phyloP scores from a whole-genome alignment of 2,329 filamentous ascomycete genomes.

The Exophiala mesophila region DNA sequence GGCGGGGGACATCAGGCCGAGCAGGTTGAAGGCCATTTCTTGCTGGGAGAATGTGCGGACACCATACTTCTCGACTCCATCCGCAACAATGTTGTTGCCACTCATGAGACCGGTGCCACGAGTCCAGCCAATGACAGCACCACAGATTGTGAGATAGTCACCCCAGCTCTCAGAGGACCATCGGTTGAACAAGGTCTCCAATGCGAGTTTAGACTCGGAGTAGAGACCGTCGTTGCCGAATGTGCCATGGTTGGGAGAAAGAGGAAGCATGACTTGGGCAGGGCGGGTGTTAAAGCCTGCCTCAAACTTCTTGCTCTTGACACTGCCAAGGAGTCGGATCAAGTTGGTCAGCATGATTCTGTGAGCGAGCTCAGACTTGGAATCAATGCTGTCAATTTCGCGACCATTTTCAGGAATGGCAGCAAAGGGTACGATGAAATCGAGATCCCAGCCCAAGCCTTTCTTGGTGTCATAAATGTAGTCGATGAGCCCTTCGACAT shows the following conservation, averaged over 20 bases:
- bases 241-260: slow-evolving; percentile 97
- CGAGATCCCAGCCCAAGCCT: slow-evolving; percentile 95
- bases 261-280: slow-evolving; percentile 89
- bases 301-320: slow-evolving; percentile 85
- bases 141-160: slow-evolving; percentile 96
- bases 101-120: slow-evolving; percentile 97
- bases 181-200: slow-evolving; percentile 96
- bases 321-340: slow-evolving; percentile 77
- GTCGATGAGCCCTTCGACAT: slow-evolving; percentile 86
- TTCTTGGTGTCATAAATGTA: slow-evolving; percentile 98
- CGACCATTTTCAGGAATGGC: slow-evolving; percentile 97
- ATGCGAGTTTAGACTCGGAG: slow-evolving; percentile 92
- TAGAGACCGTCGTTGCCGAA: slow-evolving; percentile 98
- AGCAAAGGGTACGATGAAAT: slow-evolving; percentile 92
- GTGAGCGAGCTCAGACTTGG: slow-evolving; percentile 94
- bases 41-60: slow-evolving; percentile 98
- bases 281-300: slow-evolving; percentile 91
- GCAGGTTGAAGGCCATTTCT: slow-evolving; percentile 98
- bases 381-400: slow-evolving; percentile 94
- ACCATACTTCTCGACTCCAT: slow-evolving; percentile 92
- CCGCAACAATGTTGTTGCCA: slow-evolving; percentile 94
- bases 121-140: slow-evolving; percentile 98
- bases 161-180: slow-evolving; percentile 98
- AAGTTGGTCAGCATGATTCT: slow-evolving; percentile 99
- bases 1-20: slow-evolving; percentile 89